Evolutionary conservation across 495 filamentous ascomycete genomes (phyloP), one percentile per base, ranked within the genome.

Genomic region (Podospora bellae-mahoneyi): DNA sequence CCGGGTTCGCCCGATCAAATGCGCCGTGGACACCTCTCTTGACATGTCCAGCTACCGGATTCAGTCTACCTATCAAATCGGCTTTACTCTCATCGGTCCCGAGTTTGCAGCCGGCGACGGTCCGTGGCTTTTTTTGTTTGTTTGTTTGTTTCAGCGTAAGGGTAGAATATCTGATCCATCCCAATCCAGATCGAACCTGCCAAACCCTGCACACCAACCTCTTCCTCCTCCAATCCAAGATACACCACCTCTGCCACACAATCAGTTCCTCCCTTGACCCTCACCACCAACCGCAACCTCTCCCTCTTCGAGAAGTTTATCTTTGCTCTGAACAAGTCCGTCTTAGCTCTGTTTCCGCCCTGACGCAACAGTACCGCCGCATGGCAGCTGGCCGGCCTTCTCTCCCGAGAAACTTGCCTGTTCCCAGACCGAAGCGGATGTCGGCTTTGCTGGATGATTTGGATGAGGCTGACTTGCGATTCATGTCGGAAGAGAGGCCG

Each of bases 351-450:
- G 62, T 80, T 23, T 64, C 70, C 18, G 76, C 78, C 5, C 68
- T 81, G 26, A 71, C 76, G 19, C 71, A 74, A 1, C 77, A 77
- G 62, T 81, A 81, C 69, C 74, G 73, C 44, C 77, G 77, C 4
- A 68, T 78, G 44, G 76, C 78, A 16, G 68, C 73, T n/a, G 76
- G 75, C 20, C 78, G 77, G 16, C 64, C 77, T n/a, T 58, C 23
- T 2, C 69, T 78, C 6, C 79, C 79, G 27, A 70, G 64, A 57
- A 68, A 68, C 28, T 64, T 77, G n/a, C 69, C 78, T 9, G 68
- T 76, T 23, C 67, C 73, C 7, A 70, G 67, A 72, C 39, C 69
- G 59, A 58, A 68, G 48, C 19, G 23, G 59, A 61, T 28, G 30
- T 48, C 20, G 59, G n/a, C 30, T 61, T 30, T 26, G 27, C 59